Conservation (phyloP, 148 eudicot genomes). For the Rhododendron williamsianum region DNA sequence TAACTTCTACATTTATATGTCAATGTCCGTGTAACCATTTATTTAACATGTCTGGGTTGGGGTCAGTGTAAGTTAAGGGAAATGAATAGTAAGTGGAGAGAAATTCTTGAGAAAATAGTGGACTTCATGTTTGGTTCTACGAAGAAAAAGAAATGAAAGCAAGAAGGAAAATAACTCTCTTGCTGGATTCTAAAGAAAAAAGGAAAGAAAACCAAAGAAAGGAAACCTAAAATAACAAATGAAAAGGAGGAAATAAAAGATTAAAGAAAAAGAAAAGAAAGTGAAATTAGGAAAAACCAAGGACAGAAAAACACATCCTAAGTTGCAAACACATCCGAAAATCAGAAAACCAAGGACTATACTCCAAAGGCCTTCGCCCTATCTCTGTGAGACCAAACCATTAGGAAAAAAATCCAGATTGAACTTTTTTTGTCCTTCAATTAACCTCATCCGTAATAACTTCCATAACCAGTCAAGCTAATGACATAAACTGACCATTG, state of each 20-base stretch:
- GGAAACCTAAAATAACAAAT: background rate
- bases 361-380: background rate
- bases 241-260: background rate
- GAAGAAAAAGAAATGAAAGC: background rate
- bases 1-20: no score
- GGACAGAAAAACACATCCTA: background rate
- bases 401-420: background rate
- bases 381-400: background rate
- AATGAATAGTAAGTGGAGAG: background rate
- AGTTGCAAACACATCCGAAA: background rate
- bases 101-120: background rate
- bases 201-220: no score
- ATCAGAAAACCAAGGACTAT: background rate
- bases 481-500: conserved; percentile 57
- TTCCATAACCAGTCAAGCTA: background rate
- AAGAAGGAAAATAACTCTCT: background rate
- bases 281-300: background rate
- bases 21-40: no score
- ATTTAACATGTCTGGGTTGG: no score
- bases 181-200: background rate
- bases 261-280: background rate
- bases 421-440: background rate
- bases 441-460: background rate
- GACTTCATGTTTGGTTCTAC: background rate
- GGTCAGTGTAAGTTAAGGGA: background rate